Evolutionary conservation across 78 protist genomes (phyloP), one percentile per base, ranked within the genome.

Genomic region (Polysphondylium violaceum): DNA sequence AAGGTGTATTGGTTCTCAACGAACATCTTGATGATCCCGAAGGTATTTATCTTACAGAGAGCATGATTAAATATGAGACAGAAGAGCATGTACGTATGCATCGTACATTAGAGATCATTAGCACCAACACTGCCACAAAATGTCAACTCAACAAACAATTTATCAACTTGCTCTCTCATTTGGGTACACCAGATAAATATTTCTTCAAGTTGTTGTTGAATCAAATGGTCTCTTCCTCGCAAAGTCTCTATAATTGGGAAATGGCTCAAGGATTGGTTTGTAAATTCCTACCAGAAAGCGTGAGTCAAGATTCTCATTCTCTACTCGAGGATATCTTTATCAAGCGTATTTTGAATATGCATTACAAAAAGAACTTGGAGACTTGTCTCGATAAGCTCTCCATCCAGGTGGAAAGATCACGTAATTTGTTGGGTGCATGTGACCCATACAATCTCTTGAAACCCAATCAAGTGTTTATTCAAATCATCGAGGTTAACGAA

Each of bases 1-100:
- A 90, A 35, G 94, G 94, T 31, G 94, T 90, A 12, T 8, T 90
- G 2, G 83, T 33, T 8, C 69, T 23, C 67, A 90, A 31, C 85
- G 58, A 31, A 23, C 9, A 8, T 21, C 29, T 17, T 1, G 11
- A 43, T 3, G 51, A 51, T 53, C 33, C 65, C 23, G 31, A 31
- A 14, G n/a, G 56, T 5, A 16, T 90, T n/a, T 53, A 40, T 31
- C 9, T 81, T 19, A 31, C 91, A 19, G 29, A 31, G 11, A 25
- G 55, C 3, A 90, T 90, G 94, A 36, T 17, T 0, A 90, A 90
- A 38, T 90, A 71, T 5, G n/a, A 40, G 3, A 25, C 87, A 11
- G 6, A 3, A 17, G 6, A 1, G 3, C 6, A 27, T 17, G 2
- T 27, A 31, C 17, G 23, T 36, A 7, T 16, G 27, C 63, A 79